A percentile compares a stretch with the other conserved stretches of the same genome.
Evolutionary conservation across 2,329 filamentous ascomycete species (phyloP).

Genomic region (Davidsoniella neocaledoniae): DNA sequence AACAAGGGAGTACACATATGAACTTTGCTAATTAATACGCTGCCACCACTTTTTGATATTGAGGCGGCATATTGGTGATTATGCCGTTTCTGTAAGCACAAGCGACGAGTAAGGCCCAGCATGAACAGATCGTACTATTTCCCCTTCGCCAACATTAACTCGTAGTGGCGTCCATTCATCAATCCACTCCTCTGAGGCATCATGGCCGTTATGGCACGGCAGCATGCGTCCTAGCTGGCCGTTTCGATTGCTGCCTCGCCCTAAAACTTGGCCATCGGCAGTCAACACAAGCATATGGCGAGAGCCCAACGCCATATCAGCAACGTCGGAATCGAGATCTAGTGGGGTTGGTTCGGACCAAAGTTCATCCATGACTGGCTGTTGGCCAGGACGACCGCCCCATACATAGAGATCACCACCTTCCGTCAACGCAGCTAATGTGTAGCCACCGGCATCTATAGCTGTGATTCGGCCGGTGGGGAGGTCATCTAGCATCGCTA

Average conservation of each 20-base stretch:
- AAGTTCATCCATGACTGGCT: constrained; percentile 6
- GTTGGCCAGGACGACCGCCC: constrained; percentile 24
- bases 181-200: constrained; percentile 9
- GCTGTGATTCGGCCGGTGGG: constrained; percentile 33
- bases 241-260: constrained; percentile 37
- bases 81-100: constrained; percentile 19
- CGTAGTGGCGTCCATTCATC: constrained; percentile 24
- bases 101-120: constrained; percentile 35
- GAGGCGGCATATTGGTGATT: no score
- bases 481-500: constrained; percentile 22
- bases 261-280: constrained; percentile 31
- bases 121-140: constrained; percentile 24
- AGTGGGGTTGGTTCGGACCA: constrained; percentile 25
- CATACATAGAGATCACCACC: constrained; percentile 44
- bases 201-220: not conserved
- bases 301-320: constrained; percentile 40
- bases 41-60: no score
- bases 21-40: no score
- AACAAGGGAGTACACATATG: no score
- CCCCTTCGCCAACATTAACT: constrained; percentile 15
- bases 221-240: constrained; percentile 36
- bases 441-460: constrained; percentile 39
- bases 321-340: constrained; percentile 31
- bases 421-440: constrained; percentile 38
- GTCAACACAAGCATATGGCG: constrained; percentile 41